Base-by-base conservation (phyloP, 306 rosid species). In the Pueraria montana region DNA sequence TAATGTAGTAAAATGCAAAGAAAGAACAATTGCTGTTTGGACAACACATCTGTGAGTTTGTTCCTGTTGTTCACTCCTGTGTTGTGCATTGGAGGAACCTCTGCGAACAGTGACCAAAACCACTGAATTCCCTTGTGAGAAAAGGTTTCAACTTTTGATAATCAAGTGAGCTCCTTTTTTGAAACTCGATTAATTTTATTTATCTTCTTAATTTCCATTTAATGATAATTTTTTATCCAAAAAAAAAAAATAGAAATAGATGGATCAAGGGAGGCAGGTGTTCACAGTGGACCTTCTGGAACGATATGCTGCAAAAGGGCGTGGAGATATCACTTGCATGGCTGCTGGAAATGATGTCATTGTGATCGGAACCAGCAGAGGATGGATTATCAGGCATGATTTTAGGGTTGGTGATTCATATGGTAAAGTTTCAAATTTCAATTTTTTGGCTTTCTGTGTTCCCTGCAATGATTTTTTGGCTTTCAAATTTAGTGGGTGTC, bases 271-370 rank as follows among this genome's bases (percentile, higher is more conserved):
- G 72, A 89, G 98, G 85, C 95, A 91, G 72, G 97, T 93, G 7
- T 93, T 95, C 88, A 87, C 91, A 30, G 98, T 93, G 75, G 98
- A 95, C 86, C 97, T 93, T 90, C 89, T 95, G 4, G 97, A 93
- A 81, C 87, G 97, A 62, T 87, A 93, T 72, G 97, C 97, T 14
- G 94, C 97, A 17, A 95, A 95, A 84, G 98, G 98, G 34, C 92
- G 82, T 6, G 98, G 97, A 72, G 94, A 86, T 18, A 92, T 95
- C 76, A 93, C 94, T 5, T 93, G 97, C 80, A 89, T 95, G 89
- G 90, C 97, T 59, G 97, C 98, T 69, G 97, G 98, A 46, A 95
- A 93, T n/a, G 98, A 95, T 84, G 98, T 93, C 87, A 95, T 93
- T 79, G 82, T 87, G 27, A 82, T 93, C 71, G 98, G 98, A 21